Evolutionary conservation across 345 rosid genomes (phyloP), one percentile per base, ranked within the genome.

Genomic region (Lepidium aucheri): DNA sequence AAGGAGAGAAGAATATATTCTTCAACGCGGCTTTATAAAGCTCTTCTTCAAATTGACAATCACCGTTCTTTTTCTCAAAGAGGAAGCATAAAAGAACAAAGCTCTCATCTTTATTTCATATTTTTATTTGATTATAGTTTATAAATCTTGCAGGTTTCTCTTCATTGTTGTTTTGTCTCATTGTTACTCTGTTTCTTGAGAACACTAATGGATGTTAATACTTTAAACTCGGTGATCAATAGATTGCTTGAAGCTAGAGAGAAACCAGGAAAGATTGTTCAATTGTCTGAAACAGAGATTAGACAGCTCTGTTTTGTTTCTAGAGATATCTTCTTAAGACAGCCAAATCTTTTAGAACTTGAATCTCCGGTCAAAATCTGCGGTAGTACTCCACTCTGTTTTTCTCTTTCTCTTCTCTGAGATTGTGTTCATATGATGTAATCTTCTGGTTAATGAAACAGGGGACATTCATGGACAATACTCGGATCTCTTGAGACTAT

Each of bases 401-500:
- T 52, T 18, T 53, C 61, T 39, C 2, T 28, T 1, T 36, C 38
- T 68, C 32, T 46, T 73, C 26, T 42, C 2, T 69, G 41, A 36
- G 9, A 45, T 70, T 52, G 13, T 65, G 0, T 8, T 65, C 67
- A 50, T n/a, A 63, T 69, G 68, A 63, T 69, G 68, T 32, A 45
- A 52, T 34, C 49, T 33, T 60, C 30, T 67, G 32, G 40, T 35
- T 36, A 10, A 2, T 40, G 11, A 69, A 42, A 59, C 80, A 91
- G 96, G 96, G 61, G 98, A 91, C 59, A 79, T 91, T 67, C 98
- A 89, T 65, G 96, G 98, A 47, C 98, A 91, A 74, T 91, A 91
- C 73, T 69, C 80, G n/a, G 97, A 91, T 77, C 91, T 91, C n/a
- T 76, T 91, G 44, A 86, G 86, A 85, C 83, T 89, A 45, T 89